These are phyloP conservation scores for Gracilaria domingensis DNA, from an alignment of 23 red algal species.

Conservation along the genomic window DNA sequence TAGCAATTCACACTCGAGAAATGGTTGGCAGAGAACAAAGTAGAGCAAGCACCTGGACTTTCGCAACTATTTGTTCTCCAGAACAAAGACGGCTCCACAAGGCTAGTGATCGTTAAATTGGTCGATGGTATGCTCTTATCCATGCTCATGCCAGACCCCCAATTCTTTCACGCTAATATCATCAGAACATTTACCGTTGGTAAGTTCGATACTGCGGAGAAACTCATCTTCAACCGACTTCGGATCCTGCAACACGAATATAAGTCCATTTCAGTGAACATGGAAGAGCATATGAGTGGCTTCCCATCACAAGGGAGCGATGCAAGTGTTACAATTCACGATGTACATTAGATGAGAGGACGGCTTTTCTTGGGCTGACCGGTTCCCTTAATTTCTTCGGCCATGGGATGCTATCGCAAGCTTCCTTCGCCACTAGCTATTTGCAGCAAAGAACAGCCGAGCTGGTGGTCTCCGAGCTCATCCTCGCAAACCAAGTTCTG, in stretches of 20 bases:
- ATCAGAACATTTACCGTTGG: not conserved
- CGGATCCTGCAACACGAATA: not conserved
- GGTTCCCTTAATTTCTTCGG: conserved; percentile 29
- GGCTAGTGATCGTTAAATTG: not conserved
- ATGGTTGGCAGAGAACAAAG: not conserved
- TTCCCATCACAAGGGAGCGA: not conserved
- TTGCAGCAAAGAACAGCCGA: not conserved
- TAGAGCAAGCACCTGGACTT: not conserved
- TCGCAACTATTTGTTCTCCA: not conserved
- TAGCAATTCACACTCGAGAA: not conserved
- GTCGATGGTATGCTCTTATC: not conserved
- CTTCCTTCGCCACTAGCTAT: not conserved
- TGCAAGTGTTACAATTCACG: not conserved
- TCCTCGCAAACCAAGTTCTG: conserved; percentile 1
- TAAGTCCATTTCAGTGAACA: not conserved
- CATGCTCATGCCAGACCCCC: not conserved
- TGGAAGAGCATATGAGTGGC: not conserved
- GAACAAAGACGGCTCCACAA: not conserved
- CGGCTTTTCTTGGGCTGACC: not conserved
- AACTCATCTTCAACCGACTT: conserved; percentile 18
- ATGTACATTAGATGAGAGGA: not conserved
- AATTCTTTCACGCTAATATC: not conserved
- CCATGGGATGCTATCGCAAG: conserved; percentile 21
- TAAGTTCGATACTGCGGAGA: not conserved
- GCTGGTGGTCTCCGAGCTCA: not conserved